Percentiles rank a stretch among this genome's conserved stretches.
These are phyloP conservation scores for Cenchrus fungigraminus DNA, from an alignment of 176 grass and related monocot species.

Conservation along the genomic window DNA sequence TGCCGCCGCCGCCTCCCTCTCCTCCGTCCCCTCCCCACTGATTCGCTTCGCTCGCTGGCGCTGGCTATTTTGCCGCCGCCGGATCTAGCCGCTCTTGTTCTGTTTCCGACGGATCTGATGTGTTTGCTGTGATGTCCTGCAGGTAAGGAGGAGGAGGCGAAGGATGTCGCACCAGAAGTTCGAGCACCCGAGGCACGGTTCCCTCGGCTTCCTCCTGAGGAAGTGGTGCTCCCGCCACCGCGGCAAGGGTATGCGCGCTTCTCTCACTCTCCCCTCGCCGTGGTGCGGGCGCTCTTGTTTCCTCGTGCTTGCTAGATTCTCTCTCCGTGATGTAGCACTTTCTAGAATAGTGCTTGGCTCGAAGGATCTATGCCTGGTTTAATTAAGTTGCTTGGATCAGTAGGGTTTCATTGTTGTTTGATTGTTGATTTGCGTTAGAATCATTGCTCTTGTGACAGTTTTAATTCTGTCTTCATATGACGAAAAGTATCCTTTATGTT, in stretches of 20 bases:
- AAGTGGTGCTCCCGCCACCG: slow-evolving; percentile 82
- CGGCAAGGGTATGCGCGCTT: slow-evolving; percentile 70
- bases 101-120: too few relatives aligned
- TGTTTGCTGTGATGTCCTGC: too few relatives aligned
- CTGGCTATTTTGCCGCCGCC: neutral
- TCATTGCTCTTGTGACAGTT: neutral
- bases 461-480: neutral
- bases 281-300: neutral
- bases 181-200: too few relatives aligned
- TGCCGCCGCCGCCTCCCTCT: neutral
- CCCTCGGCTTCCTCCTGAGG: slow-evolving; percentile 92
- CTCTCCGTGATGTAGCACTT: neutral
- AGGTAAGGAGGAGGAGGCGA: neutral
- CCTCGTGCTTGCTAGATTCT: neutral
- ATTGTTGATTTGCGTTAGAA: neutral
- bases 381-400: neutral
- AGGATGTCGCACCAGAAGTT: slow-evolving; percentile 75
- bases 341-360: neutral
- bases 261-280: too few relatives aligned
- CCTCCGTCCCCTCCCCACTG: neutral
- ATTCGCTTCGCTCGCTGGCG: neutral
- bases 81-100: too few relatives aligned
- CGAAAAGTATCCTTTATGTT: neutral
- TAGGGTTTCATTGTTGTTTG: neutral
- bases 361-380: neutral